Evolutionary conservation across 192 early-diverging fungal genomes (phyloP).

Genomic region (Dissophora globulifera): DNA sequence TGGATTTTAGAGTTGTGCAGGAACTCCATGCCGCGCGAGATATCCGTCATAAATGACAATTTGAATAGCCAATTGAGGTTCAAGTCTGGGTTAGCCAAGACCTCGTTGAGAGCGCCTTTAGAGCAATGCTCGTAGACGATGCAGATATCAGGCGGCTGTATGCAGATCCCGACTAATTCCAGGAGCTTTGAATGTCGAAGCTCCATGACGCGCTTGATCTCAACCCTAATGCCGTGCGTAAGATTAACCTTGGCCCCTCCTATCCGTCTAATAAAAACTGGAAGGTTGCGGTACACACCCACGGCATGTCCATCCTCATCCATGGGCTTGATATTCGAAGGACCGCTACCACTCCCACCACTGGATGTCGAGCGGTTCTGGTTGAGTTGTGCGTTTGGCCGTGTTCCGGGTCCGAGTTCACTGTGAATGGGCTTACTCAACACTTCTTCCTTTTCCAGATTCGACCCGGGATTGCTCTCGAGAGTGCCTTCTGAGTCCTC

Average conservation of each 20-base stretch:
- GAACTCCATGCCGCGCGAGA: constrained; percentile 58
- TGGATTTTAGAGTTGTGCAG: constrained; percentile 56
- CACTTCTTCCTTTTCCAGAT: no score
- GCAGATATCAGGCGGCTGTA: constrained; percentile 49
- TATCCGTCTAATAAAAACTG: constrained; percentile 50
- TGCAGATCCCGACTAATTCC: constrained; percentile 54
- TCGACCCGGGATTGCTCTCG: no score
- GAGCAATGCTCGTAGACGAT: constrained; percentile 58
- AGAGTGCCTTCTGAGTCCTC: no score
- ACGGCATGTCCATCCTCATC: constrained; percentile 35
- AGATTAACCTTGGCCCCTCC: constrained; percentile 36
- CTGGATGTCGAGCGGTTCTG: constrained; percentile 41
- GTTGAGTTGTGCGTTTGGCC: constrained; percentile 30
- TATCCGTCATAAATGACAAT: constrained; percentile 58
- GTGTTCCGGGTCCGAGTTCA: no score
- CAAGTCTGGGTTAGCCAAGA: constrained; percentile 54
- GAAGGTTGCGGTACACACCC: constrained; percentile 46
- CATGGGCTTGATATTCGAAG: constrained; percentile 38
- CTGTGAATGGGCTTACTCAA: no score
- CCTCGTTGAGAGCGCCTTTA: constrained; percentile 54
- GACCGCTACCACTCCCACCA: no score
- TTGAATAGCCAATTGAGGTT: constrained; percentile 59
- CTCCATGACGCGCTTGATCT: constrained; percentile 53
- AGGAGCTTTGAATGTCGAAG: constrained; percentile 55
- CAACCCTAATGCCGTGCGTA: constrained; percentile 27